Evolutionary conservation across 2,329 filamentous ascomycete species (phyloP), one percentile per base, ranked within the genome.

Genomic region (Penicillium sp.): DNA sequence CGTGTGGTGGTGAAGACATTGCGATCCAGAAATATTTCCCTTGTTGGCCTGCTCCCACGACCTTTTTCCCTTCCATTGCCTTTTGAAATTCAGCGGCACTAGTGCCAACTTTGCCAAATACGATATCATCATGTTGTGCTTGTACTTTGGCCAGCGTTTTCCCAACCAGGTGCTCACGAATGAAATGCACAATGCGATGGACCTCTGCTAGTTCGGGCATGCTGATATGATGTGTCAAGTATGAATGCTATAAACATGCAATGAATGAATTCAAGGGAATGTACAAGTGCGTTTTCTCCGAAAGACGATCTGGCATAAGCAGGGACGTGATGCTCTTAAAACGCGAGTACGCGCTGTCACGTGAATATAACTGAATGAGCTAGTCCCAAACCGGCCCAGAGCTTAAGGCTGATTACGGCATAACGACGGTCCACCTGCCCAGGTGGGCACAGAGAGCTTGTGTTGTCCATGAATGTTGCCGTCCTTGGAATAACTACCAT

Each of bases 21-120:
- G 90, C 86, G 22, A 97, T 80, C 80, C 94, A 99, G 73, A 99
- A 97, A 70, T 97, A 97, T 82, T 97, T 99, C 10, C 94, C 94
- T 71, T 97, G 94, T 57, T 89, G 91, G 4, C 89, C 89, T 4
- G 89, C 89, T 51, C 81, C 82, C 38, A 82, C 65, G 31, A 88
- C 85, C 68, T 85, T 90, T 67, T 89, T 93, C 5, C 90, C 91
- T 4, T 81, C 81, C 68, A 97, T 79, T 1, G 88, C 86, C 52
- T 84, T 82, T 64, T 89, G 80, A 60, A 99, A 91, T 30, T 87
- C 88, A 0, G 83, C 73, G 0, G 88, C 90, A 17, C 83, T 90
- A 0, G 89, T 95, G 30, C 92, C 91, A 19, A 86, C 91, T 75
- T 97, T 97, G 64, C 92, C 91, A 73, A 92, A 99, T 6, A 99